These are phyloP conservation scores for Hymenoscyphus fraxineus DNA, from an alignment of 2,329 filamentous ascomycete genomes.

Conservation along the genomic window DNA sequence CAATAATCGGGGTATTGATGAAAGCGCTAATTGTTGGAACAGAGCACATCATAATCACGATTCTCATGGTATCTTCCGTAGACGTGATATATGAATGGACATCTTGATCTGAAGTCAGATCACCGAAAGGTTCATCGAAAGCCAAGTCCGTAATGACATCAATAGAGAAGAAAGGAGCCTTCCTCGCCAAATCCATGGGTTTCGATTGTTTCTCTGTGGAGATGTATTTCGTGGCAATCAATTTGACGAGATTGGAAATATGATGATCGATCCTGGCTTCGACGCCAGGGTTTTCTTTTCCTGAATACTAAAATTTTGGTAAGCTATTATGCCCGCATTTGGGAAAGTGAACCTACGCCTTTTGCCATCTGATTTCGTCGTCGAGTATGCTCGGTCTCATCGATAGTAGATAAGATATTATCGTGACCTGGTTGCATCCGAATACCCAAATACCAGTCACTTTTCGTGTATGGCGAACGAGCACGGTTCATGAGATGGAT, in stretches of 20 bases:
- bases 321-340: neutral
- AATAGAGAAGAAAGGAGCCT: slow-evolving; percentile 50
- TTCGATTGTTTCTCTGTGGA: slow-evolving; percentile 36
- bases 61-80: slow-evolving; percentile 33
- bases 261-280: slow-evolving; percentile 47
- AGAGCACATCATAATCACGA: slow-evolving; percentile 19
- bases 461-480: slow-evolving; percentile 24
- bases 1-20: slow-evolving; percentile 39
- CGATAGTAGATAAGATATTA: slow-evolving; percentile 49
- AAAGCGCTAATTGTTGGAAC: slow-evolving; percentile 42
- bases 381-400: slow-evolving; percentile 43
- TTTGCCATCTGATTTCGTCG: slow-evolving; percentile 48
- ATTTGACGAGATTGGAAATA: slow-evolving; percentile 43
- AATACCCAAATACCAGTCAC: slow-evolving; percentile 39
- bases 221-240: slow-evolving; percentile 48
- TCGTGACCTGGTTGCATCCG: slow-evolving; percentile 50
- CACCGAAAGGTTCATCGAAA: slow-evolving; percentile 39
- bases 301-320: slow-evolving; percentile 42
- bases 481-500: slow-evolving; percentile 22
- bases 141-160: slow-evolving; percentile 53
- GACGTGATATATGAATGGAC: slow-evolving; percentile 45
- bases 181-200: slow-evolving; percentile 47
- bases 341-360: slow-evolving; percentile 38
- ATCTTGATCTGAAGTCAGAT: neutral
- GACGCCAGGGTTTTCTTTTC: slow-evolving; percentile 47